Conservation (phyloP, 768 basidiomycete species). For the Pleurotus tuber-regium region DNA sequence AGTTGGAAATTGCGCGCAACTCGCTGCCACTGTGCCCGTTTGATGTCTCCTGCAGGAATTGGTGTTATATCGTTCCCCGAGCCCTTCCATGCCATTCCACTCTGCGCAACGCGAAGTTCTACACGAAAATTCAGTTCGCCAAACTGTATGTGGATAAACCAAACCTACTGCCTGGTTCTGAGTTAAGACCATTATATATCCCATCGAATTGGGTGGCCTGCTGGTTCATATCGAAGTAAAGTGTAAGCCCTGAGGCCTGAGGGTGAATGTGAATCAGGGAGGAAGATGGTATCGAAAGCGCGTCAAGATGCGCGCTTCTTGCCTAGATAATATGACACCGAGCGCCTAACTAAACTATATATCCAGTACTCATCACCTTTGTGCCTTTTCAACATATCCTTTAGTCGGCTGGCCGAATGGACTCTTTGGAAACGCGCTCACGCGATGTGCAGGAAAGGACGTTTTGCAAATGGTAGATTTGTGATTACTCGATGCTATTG, state of each 20-base stretch:
- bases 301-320: not conserved
- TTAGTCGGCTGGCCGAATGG: too few relatives aligned
- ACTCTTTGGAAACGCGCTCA: slow-evolving; percentile 62
- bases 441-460: slow-evolving; percentile 72
- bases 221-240: slow-evolving; percentile 22
- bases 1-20: slow-evolving; percentile 94
- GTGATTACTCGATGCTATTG: slow-evolving; percentile 2
- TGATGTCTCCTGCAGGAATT: slow-evolving; percentile 70
- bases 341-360: too few relatives aligned
- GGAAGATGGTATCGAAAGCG: not conserved
- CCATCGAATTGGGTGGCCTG: slow-evolving; percentile 85
- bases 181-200: slow-evolving; percentile 71
- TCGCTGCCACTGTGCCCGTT: slow-evolving; percentile 88
- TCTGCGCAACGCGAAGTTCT: slow-evolving; percentile 87
- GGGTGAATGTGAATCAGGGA: not conserved
- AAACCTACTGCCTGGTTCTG: slow-evolving; percentile 81
- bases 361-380: too few relatives aligned
- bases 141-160: not conserved
- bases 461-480: slow-evolving; percentile 83
- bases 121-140: not conserved
- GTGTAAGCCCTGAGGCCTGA: not conserved
- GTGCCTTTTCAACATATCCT: too few relatives aligned
- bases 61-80: slow-evolving; percentile 66
- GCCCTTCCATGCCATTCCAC: slow-evolving; percentile 95
- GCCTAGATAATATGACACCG: too few relatives aligned